Conservation (phyloP, 1,284 basidiomycete genomes). For the Sanghuangporus baumii region DNA sequence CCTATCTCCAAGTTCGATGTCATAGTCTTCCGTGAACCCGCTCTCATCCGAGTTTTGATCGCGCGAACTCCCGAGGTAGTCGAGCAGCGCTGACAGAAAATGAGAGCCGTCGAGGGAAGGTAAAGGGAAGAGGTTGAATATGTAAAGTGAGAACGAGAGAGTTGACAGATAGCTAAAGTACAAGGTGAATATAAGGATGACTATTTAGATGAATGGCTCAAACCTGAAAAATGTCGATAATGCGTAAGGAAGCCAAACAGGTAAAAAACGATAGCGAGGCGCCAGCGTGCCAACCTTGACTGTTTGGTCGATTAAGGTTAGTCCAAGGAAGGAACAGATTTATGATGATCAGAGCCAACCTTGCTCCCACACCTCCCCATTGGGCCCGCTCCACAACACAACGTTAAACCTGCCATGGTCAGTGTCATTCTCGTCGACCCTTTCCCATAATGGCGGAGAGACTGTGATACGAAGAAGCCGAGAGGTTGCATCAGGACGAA, state of each 20-base stretch:
- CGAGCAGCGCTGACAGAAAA: constrained; percentile 37
- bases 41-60: not conserved
- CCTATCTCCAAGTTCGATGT: not conserved
- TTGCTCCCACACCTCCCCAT: constrained; percentile 62
- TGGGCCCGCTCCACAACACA: constrained; percentile 65
- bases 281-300: constrained; percentile 49
- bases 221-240: constrained; percentile 42
- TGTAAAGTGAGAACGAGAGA: constrained; percentile 60
- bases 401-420: constrained; percentile 26
- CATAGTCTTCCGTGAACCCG: not conserved
- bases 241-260: constrained; percentile 36
- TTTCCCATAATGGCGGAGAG: constrained; percentile 18
- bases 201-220: constrained; percentile 22
- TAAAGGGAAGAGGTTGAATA: constrained; percentile 69
- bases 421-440: not conserved
- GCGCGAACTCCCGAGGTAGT: not conserved
- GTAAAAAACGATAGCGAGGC: constrained; percentile 41
- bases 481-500: constrained; percentile 39
- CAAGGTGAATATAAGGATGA: constrained; percentile 4
- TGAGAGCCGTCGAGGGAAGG: constrained; percentile 57
- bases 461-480: constrained; percentile 45
- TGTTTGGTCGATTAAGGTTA: constrained; percentile 24
- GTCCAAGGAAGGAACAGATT: constrained; percentile 4
- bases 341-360: constrained; percentile 33
- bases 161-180: constrained; percentile 51